Base-by-base conservation (phyloP, 495 filamentous ascomycete species). In the Ascobolus immersus region DNA sequence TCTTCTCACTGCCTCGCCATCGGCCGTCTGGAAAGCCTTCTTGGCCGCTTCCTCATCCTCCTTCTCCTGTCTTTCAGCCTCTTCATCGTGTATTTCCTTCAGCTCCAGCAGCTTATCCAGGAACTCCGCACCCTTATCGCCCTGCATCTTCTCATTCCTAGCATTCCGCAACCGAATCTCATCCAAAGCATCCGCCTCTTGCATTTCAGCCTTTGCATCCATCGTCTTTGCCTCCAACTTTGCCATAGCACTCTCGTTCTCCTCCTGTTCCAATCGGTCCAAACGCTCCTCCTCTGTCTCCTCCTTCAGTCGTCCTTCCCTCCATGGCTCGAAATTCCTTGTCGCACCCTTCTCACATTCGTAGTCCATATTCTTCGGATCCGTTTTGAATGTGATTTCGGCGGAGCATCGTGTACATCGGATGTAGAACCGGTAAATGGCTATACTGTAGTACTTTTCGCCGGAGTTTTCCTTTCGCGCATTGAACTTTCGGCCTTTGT, bases 131-230 rank as follows among this genome's bases (percentile, higher is more conserved):
- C 66, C 59, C 34, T 73, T 69, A 34, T 68, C 71, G 43, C 73
- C 60, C 53, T 82, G 76, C 28, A 31, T 31, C n/a, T n/a, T n/a
- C n/a, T n/a, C n/a, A 17, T 81, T 64, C 42, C 79, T 61, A 12
- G 86, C 89, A 58, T 94, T 99, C 42, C 84, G 54, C 24, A 69
- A 79, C 37, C 86, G 60, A 29, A 94, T 93, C 56, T 94, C 81
- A 54, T 99, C 89, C 41, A 99, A 55, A 20, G 79, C 79, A 58
- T 99, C 89, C 22, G 89, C 89, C 43, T 94, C 75, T 30, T 71
- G 75, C 89, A 99, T 94, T 57, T 94, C 89, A 35, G 73, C 59
- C 60, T 86, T 90, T n/a, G 80, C 78, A 52, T 99, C 89, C 18
- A 71, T 55, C 36, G 80, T 90, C 53, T 82, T 82, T 34, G 66